Conservation (phyloP, 352 stramenopile genomes). For the Phytophthora fragariaefolia region DNA sequence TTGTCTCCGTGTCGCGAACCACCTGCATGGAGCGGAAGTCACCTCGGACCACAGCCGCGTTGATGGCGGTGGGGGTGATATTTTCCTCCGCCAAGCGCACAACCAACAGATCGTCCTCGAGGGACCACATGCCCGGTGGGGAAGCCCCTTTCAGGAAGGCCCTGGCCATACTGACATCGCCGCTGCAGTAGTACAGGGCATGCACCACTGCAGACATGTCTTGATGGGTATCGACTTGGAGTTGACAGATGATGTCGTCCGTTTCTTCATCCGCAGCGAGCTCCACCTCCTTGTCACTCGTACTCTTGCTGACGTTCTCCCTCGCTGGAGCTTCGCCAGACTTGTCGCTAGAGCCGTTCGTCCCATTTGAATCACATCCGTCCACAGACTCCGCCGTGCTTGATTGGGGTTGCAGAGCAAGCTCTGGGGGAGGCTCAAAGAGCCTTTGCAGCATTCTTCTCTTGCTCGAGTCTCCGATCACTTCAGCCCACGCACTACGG, state of each 20-base stretch:
- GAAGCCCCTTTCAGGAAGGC: conserved; percentile 45
- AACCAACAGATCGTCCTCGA: conserved; percentile 60
- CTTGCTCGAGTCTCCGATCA: conserved; percentile 22
- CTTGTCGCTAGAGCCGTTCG: neutral
- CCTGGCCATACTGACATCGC: conserved; percentile 35
- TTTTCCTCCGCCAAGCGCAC: conserved; percentile 24
- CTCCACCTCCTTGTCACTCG: conserved; percentile 2
- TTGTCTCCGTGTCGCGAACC: conserved; percentile 42
- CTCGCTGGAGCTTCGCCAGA: neutral
- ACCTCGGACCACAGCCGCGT: conserved; percentile 35
- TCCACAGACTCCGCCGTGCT: conserved; percentile 1
- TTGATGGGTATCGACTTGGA: conserved; percentile 46
- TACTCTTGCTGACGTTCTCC: neutral
- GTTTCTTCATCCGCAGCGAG: conserved; percentile 36
- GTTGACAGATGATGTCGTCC: conserved; percentile 36
- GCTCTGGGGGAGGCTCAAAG: conserved; percentile 19
- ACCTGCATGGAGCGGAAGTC: conserved; percentile 52
- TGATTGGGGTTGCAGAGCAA: conserved; percentile 2
- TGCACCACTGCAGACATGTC: conserved; percentile 35
- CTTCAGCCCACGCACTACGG: conserved; percentile 22
- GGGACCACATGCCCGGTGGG: conserved; percentile 50
- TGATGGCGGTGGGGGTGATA: conserved; percentile 25
- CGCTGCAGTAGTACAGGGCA: conserved; percentile 54
- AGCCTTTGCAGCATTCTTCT: conserved; percentile 28
- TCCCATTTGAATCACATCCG: neutral